A percentile compares a stretch with the other conserved stretches of the same genome.
Evolutionary conservation across 306 rosid genomes (phyloP).

Genomic region (Quercus cerris): DNA sequence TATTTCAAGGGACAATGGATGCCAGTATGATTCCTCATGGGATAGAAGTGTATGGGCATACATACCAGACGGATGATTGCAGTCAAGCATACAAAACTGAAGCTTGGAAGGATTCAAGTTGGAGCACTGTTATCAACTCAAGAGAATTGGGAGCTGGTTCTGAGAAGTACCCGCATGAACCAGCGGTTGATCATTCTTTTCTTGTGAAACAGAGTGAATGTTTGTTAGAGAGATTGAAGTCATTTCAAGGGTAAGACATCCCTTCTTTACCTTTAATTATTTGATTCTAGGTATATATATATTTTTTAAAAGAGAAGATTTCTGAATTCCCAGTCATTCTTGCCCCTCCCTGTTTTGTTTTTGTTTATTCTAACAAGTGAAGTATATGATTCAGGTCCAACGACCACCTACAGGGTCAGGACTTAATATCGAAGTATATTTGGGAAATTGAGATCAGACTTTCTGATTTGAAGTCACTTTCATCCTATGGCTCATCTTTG

Average conservation of each 20-base stretch:
- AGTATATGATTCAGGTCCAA: conserved; percentile 51
- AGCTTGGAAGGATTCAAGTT: conserved; percentile 25
- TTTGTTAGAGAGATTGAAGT: conserved; percentile 68
- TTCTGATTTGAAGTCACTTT: conserved; percentile 68
- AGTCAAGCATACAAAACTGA: conserved; percentile 32
- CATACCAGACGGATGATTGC: conserved; percentile 41
- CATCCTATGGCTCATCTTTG: conserved; percentile 58
- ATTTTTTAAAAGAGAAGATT: background rate
- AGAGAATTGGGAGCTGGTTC: conserved; percentile 29
- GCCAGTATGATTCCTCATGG: conserved; percentile 26
- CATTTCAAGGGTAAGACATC: conserved; percentile 52
- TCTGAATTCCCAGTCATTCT: background rate
- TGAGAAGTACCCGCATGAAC: conserved; percentile 21
- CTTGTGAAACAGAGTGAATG: conserved; percentile 52
- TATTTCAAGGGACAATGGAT: conserved; percentile 27
- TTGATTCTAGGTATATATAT: background rate
- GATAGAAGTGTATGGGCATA: conserved; percentile 28
- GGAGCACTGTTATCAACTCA: conserved; percentile 32
- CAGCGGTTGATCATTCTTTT: conserved; percentile 46
- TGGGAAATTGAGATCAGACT: conserved; percentile 84
- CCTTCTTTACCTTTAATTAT: conserved; percentile 4
- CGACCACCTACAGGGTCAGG: conserved; percentile 34
- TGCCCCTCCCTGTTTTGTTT: background rate
- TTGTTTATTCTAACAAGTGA: conserved; percentile 1
- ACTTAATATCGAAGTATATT: conserved; percentile 45